These are phyloP conservation scores for Vanilla planifolia DNA, from an alignment of 106 monocot species.

Conservation along the genomic window DNA sequence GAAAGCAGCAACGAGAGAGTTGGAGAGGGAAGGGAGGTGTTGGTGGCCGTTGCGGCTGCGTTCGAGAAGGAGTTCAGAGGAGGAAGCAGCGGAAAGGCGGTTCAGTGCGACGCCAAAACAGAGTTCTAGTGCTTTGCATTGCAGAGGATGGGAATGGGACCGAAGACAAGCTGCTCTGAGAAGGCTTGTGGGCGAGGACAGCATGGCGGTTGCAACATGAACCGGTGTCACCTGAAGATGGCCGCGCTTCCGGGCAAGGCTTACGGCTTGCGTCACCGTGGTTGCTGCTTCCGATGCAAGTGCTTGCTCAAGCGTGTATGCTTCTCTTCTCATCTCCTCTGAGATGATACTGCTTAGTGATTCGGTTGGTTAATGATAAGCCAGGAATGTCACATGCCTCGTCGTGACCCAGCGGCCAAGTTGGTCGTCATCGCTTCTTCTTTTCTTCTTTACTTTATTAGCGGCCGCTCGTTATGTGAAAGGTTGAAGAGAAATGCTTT, in stretches of 20 bases:
- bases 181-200: conserved; percentile 56
- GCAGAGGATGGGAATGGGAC: conserved; percentile 85
- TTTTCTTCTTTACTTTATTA: no score
- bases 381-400: no score
- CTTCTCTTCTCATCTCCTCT: conserved; percentile 67
- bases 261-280: conserved; percentile 65
- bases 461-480: no score
- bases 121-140: conserved; percentile 88
- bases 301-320: conserved; percentile 60
- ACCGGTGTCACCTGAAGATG: conserved; percentile 92
- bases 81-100: conserved; percentile 64
- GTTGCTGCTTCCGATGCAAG: conserved; percentile 62
- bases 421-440: no score
- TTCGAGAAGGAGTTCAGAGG: conserved; percentile 28
- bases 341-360: no score
- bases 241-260: conserved; percentile 66
- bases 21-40: conserved; percentile 58
- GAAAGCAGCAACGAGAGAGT: conserved; percentile 87
- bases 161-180: conserved; percentile 78
- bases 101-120: conserved; percentile 97
- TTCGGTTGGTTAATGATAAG: no score
- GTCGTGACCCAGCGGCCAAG: no score
- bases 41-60: conserved; percentile 23
- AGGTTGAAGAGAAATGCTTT: no score
- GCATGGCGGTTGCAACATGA: conserved; percentile 84